These are phyloP conservation scores for Axilococcus clingmanii DNA, from an alignment of 139 green algal genomes.

Conservation along the genomic window DNA sequence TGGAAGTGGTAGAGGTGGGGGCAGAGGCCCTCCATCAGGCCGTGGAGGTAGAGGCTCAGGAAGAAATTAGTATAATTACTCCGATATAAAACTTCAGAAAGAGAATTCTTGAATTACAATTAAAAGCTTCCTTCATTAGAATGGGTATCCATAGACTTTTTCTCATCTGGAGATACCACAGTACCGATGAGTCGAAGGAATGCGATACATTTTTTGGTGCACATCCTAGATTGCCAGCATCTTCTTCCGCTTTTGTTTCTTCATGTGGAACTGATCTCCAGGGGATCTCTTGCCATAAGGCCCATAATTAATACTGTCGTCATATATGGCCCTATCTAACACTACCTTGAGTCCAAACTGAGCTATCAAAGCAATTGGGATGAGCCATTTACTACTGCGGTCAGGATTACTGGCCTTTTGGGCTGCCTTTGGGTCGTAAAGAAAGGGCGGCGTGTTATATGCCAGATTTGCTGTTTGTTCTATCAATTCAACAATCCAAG, in stretches of 20 bases:
- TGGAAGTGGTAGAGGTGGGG: slow-evolving; percentile 17
- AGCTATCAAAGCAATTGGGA: slow-evolving; percentile 34
- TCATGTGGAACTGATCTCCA: slow-evolving; percentile 16
- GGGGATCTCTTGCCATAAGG: too few relatives aligned
- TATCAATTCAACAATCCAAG: slow-evolving; percentile 46
- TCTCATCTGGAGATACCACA: too few relatives aligned
- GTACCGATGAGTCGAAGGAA: too few relatives aligned
- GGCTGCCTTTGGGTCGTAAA: slow-evolving; percentile 10
- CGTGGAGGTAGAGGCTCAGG: slow-evolving; percentile 1
- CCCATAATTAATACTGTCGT: slow-evolving; percentile 31
- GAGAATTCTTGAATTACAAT: too few relatives aligned
- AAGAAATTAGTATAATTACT: not conserved
- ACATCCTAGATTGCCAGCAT: too few relatives aligned
- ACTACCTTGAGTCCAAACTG: slow-evolving; percentile 40
- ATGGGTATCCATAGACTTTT: too few relatives aligned
- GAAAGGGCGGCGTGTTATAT: slow-evolving; percentile 18
- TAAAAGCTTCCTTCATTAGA: too few relatives aligned
- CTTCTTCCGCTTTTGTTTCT: slow-evolving; percentile 4
- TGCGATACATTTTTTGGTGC: too few relatives aligned
- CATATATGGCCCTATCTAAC: slow-evolving; percentile 32
- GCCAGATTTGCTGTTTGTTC: slow-evolving; percentile 23
- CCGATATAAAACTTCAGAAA: too few relatives aligned
- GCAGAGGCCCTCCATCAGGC: slow-evolving; percentile 9
- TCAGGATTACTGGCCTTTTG: slow-evolving; percentile 30
- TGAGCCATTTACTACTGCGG: slow-evolving; percentile 40